A percentile compares a stretch with the other conserved stretches of the same genome.
phyloP scores from a whole-genome alignment of 345 rosid species.

The Lepidium sativum region DNA sequence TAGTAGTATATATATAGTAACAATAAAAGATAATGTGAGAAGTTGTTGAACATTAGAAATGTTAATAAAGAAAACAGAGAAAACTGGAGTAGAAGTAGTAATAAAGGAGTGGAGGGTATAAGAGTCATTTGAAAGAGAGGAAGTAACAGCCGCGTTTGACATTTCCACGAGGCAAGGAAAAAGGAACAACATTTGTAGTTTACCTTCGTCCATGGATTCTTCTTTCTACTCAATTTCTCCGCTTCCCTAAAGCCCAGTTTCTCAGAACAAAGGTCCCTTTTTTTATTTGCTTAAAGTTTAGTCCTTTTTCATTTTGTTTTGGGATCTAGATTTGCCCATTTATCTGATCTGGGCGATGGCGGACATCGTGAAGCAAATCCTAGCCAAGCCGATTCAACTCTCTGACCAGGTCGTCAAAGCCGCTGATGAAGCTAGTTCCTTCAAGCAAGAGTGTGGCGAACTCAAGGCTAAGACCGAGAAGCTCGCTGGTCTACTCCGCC shows the following conservation, averaged over 20 bases:
- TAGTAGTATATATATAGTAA: neutral
- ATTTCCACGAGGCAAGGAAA: neutral
- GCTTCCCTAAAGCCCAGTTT: neutral
- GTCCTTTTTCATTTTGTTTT: neutral
- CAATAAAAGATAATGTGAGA: neutral
- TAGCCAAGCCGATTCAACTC: conserved; percentile 66
- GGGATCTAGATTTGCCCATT: neutral
- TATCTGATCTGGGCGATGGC: conserved; percentile 39
- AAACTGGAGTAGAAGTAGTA: too few species aligned
- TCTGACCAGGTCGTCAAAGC: conserved; percentile 65
- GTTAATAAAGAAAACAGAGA: too few species aligned
- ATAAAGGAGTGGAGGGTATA: neutral
- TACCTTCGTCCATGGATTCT: neutral
- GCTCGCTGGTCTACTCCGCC: conserved; percentile 58
- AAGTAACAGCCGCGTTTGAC: conserved; percentile 24
- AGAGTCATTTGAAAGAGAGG: neutral
- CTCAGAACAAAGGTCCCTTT: too few species aligned
- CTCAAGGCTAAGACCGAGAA: conserved; percentile 67
- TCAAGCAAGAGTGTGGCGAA: conserved; percentile 68
- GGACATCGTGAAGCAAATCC: conserved; percentile 64
- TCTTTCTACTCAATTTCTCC: neutral
- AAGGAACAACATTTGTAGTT: too few species aligned
- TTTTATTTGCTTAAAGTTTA: neutral
- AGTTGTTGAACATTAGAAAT: neutral
- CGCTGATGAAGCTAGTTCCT: conserved; percentile 62